Evolutionary conservation across 148 eudicot genomes (phyloP).

Genomic region (Heliamphora exappendiculata): DNA sequence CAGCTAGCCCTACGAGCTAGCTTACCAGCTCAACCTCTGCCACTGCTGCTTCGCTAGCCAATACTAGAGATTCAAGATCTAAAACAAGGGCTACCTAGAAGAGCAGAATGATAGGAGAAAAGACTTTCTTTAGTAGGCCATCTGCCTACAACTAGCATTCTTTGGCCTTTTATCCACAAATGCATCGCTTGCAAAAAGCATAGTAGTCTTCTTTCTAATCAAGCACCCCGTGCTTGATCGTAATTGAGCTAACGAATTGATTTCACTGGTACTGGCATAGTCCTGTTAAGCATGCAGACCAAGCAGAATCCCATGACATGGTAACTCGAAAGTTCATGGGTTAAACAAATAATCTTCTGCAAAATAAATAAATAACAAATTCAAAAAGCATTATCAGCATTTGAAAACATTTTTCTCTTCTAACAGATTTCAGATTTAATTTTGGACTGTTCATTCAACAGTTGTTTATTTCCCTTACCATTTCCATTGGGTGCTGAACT

Average conservation of each 20-base stretch:
- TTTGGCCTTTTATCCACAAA: neutral
- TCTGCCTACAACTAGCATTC: neutral
- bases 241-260: neutral
- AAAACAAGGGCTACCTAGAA: neutral
- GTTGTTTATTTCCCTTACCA: conserved; percentile 3
- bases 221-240: neutral
- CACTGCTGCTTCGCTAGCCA: no score
- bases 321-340: neutral
- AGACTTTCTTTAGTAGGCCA: neutral
- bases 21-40: no score
- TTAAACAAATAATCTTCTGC: neutral
- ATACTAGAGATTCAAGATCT: no score
- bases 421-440: neutral
- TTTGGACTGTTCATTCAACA: neutral
- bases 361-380: neutral
- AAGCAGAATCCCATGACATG: neutral
- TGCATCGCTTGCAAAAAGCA: neutral
- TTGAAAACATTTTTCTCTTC: neutral
- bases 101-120: neutral
- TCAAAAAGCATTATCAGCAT: neutral
- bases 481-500: neutral
- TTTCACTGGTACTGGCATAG: neutral
- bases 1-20: no score
- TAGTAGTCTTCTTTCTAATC: neutral
- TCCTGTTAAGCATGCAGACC: neutral